Evolutionary conservation across 352 stramenopile genomes (phyloP).

Genomic region (Phytopythium oedochilum): DNA sequence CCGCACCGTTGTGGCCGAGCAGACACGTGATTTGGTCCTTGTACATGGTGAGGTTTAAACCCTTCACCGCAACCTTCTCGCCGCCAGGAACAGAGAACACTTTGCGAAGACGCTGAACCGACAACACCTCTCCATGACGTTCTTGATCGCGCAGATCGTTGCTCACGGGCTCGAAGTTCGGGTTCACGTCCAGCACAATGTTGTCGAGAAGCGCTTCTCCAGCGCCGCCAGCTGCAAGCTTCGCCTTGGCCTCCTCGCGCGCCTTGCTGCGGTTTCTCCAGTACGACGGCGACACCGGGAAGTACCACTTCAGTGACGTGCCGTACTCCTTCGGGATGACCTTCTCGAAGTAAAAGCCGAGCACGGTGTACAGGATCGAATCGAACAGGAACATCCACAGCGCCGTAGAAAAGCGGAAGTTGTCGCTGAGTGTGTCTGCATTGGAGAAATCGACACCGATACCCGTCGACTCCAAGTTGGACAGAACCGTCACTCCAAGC

Average conservation of each 20-base stretch:
- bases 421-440: slow-evolving; percentile 21
- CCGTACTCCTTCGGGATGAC: slow-evolving; percentile 90
- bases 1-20: slow-evolving; percentile 91
- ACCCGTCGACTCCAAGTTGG: slow-evolving; percentile 40
- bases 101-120: slow-evolving; percentile 49
- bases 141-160: slow-evolving; percentile 38
- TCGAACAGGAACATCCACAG: slow-evolving; percentile 85
- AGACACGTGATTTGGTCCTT: slow-evolving; percentile 90
- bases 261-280: slow-evolving; percentile 1
- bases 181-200: slow-evolving; percentile 30
- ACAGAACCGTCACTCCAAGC: slow-evolving; percentile 51
- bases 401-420: slow-evolving; percentile 48
- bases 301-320: slow-evolving; percentile 88
- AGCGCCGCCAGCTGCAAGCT: too few species aligned
- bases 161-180: slow-evolving; percentile 32
- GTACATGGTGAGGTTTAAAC: slow-evolving; percentile 85
- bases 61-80: slow-evolving; percentile 77
- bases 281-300: slow-evolving; percentile 61
- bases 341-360: slow-evolving; percentile 89
- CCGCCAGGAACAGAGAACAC: slow-evolving; percentile 73
- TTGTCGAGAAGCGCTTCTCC: slow-evolving; percentile 13
- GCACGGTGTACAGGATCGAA: slow-evolving; percentile 84
- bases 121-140: slow-evolving; percentile 27
- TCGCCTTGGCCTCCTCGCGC: neutral
- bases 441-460: slow-evolving; percentile 47